Conservation (phyloP, 2,329 filamentous ascomycete genomes). For the Arthrobotrys sphaeroides region DNA sequence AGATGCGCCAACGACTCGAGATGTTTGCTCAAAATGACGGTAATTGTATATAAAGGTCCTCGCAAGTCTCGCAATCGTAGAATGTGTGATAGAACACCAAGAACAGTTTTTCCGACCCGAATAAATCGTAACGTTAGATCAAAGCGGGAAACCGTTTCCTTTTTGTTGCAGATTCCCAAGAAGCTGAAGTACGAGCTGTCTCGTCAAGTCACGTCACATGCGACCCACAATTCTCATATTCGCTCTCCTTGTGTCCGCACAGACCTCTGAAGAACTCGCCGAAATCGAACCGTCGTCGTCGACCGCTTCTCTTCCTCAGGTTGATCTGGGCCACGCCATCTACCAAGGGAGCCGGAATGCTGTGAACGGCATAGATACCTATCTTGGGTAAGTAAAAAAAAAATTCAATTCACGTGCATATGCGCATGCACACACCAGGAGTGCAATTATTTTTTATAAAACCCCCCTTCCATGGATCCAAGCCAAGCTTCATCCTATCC, state of each 20-base stretch:
- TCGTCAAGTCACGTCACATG: neutral
- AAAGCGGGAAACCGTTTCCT: neutral
- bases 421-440: no score
- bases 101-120: neutral
- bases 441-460: no score
- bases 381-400: slow-evolving; percentile 24
- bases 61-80: neutral
- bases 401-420: no score
- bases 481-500: no score
- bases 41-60: neutral
- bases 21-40: no score
- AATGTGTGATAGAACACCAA: neutral
- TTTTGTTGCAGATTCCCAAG: neutral
- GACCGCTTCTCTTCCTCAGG: neutral
- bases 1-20: no score
- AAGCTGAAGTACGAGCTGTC: neutral
- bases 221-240: neutral
- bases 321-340: slow-evolving; percentile 2
- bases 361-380: neutral
- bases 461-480: no score
- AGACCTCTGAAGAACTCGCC: neutral
- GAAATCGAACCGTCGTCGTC: neutral
- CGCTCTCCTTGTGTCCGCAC: slow-evolving; percentile 5
- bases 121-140: no score
- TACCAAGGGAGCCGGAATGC: slow-evolving; percentile 8